phyloP scores from a whole-genome alignment of 306 rosid species.

The Vicia sativa region DNA sequence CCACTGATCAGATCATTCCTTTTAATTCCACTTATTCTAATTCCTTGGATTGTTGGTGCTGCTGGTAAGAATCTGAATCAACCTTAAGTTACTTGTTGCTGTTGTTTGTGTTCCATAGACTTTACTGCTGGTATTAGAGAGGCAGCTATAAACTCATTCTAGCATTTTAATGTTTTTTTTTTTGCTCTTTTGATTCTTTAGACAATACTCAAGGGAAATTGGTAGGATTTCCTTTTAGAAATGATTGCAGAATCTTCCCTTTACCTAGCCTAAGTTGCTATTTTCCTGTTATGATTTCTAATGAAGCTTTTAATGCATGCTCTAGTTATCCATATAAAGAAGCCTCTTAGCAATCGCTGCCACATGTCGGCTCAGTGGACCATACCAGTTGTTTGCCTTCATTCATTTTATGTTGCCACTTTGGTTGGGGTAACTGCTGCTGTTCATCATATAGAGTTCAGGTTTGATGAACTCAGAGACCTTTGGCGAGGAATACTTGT shows the following conservation, averaged over 20 bases:
- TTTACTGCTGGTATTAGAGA: slow-evolving; percentile 28
- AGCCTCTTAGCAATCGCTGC: slow-evolving; percentile 74
- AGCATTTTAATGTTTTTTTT: background rate
- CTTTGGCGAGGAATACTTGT: slow-evolving; percentile 92
- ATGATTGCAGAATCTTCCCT: background rate
- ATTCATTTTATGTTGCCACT: slow-evolving; percentile 63
- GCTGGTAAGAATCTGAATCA: slow-evolving; percentile 60
- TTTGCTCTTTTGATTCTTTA: too few relatives aligned
- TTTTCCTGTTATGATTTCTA: slow-evolving; percentile 17
- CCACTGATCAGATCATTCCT: slow-evolving; percentile 78
- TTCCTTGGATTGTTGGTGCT: slow-evolving; percentile 88
- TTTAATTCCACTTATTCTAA: slow-evolving; percentile 74
- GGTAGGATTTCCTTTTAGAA: slow-evolving; percentile 1
- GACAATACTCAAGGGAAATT: too few relatives aligned
- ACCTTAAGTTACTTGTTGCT: slow-evolving; percentile 7
- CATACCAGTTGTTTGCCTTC: slow-evolving; percentile 64
- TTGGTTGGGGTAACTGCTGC: slow-evolving; percentile 78
- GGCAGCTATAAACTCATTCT: background rate
- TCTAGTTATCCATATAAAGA: slow-evolving; percentile 66
- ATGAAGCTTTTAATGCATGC: slow-evolving; percentile 41
- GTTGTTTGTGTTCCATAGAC: slow-evolving; percentile 15
- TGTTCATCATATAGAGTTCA: slow-evolving; percentile 85
- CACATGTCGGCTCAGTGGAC: slow-evolving; percentile 81
- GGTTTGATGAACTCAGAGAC: slow-evolving; percentile 92
- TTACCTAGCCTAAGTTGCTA: background rate